Evolutionary conservation across 2,329 filamentous ascomycete species (phyloP).

Genomic region (Ceratocystis eucalypticola): DNA sequence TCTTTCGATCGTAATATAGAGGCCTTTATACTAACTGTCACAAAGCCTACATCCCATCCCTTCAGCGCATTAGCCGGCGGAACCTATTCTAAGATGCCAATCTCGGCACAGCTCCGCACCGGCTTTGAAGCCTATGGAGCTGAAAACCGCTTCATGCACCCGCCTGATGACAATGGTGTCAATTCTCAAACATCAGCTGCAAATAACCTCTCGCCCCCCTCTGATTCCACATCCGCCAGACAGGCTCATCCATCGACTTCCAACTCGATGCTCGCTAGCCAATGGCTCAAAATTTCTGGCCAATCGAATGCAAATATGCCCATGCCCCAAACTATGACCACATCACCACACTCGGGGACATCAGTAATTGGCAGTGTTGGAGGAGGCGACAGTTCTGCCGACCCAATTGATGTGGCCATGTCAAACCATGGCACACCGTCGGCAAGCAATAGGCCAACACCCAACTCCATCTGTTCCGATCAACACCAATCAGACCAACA

Average conservation of each 20-base stretch:
- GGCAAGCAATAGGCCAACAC: constrained; percentile 10
- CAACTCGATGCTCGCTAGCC: neutral
- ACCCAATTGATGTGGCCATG: constrained; percentile 4
- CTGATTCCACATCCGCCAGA: neutral
- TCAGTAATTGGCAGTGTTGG: neutral
- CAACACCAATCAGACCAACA: constrained; percentile 13
- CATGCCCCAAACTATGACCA: neutral
- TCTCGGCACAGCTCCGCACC: constrained; percentile 3
- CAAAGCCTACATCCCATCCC: neutral
- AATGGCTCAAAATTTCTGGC: neutral
- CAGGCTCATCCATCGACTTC: neutral
- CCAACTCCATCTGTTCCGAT: constrained; percentile 13
- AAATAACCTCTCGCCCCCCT: constrained; percentile 23
- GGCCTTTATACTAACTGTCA: neutral
- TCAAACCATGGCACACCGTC: constrained; percentile 9
- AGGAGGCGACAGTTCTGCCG: neutral
- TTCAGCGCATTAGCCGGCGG: neutral
- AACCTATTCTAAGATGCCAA: neutral
- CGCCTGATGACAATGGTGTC: constrained; percentile 30
- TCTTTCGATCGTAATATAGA: neutral
- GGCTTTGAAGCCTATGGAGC: constrained; percentile 35
- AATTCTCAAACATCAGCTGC: constrained; percentile 30
- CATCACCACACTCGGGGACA: neutral
- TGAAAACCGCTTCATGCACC: constrained; percentile 33
- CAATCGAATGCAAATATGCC: neutral